Evolutionary conservation across 148 eudicot species (phyloP), one percentile per base, ranked within the genome.

Genomic region (Rhododendron molle): DNA sequence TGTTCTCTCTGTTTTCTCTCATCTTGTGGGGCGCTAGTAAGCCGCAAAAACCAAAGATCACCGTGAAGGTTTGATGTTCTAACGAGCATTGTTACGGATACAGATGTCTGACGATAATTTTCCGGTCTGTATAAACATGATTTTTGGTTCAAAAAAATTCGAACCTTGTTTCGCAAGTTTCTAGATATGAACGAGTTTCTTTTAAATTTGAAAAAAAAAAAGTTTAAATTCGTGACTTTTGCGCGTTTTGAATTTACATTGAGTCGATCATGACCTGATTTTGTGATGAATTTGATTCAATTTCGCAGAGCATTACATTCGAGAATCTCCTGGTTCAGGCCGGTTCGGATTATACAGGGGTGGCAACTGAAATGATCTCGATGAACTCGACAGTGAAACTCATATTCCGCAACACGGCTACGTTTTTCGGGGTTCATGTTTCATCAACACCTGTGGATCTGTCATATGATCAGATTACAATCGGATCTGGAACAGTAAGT

Each of bases 401-500:
- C 77, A 60, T 87, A 20, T 95, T 87, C 40, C 92, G 94, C 0
- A 95, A 95, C 84, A 95, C 97, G 0, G 98, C 93, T 13, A 87
- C 97, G 13, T 95, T 95, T 81, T 95, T 95, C 58, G 98, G 98
- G 0, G 92, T 95, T 40, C 98, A 95, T 81, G 98, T 95, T 7
- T 82, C 97, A 5, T 87, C 97, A 2, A 89, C 97, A 8, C 97
- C 96, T 0, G 65, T 95, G 4, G 93, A 90, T 88, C 88, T 95
- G 7, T 85, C 95, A 0, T 94, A 87, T 65, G 89, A 94, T 8
- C 89, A 94, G 69, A 91, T 94, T 92, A 86, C 85, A 30, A 78
- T 94, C 20, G 98, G 93, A 56, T 83, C 95, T 40, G 98, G 98
- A 87, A 76, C 83, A 26, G 98, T 95, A 94, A 93, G 94, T 49